phyloP scores from a whole-genome alignment of 495 filamentous ascomycete species.

The Penicillium bialowiezense region DNA sequence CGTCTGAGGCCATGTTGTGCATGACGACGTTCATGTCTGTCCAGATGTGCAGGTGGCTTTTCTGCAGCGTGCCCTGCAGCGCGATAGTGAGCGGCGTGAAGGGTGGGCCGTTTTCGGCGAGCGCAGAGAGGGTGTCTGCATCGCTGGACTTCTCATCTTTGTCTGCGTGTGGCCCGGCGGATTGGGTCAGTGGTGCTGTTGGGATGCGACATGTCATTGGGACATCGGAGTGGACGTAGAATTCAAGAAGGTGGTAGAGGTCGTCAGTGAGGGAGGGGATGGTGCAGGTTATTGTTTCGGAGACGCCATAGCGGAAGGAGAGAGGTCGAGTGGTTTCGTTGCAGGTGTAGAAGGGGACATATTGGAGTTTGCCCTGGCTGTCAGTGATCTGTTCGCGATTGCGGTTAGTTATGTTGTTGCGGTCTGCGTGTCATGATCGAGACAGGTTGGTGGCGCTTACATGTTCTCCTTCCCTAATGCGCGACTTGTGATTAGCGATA shows the following conservation, averaged over 20 bases:
- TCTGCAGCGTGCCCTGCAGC: slow-evolving; percentile 82
- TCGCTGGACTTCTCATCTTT: slow-evolving; percentile 15
- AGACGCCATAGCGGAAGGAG: slow-evolving; percentile 77
- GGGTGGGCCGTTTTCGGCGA: slow-evolving; percentile 39
- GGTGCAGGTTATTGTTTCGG: slow-evolving; percentile 83
- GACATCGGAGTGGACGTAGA: slow-evolving; percentile 96
- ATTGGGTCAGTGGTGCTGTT: slow-evolving; percentile 55
- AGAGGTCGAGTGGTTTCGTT: slow-evolving; percentile 83
- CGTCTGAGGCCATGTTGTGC: slow-evolving; percentile 58
- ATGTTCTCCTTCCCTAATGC: slow-evolving; percentile 53
- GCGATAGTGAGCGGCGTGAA: slow-evolving; percentile 77
- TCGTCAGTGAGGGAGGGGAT: slow-evolving; percentile 79
- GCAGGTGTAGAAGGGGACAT: slow-evolving; percentile 88
- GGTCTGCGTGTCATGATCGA: background rate
- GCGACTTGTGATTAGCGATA: slow-evolving; percentile 16
- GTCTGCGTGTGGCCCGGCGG: slow-evolving; percentile 12
- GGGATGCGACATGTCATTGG: slow-evolving; percentile 91
- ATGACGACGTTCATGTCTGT: slow-evolving; percentile 84
- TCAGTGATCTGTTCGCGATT: slow-evolving; percentile 65
- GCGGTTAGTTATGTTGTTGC: slow-evolving; percentile 11
- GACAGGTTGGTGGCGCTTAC: slow-evolving; percentile 36
- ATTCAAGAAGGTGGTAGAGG: slow-evolving; percentile 96
- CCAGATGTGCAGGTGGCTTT: slow-evolving; percentile 85
- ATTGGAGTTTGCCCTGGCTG: slow-evolving; percentile 78
- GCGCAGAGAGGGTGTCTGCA: slow-evolving; percentile 23